Evolutionary conservation across 1,139 yeast genomes (phyloP), one percentile per base, ranked within the genome.

Genomic region (Kodamaea fungicola): DNA sequence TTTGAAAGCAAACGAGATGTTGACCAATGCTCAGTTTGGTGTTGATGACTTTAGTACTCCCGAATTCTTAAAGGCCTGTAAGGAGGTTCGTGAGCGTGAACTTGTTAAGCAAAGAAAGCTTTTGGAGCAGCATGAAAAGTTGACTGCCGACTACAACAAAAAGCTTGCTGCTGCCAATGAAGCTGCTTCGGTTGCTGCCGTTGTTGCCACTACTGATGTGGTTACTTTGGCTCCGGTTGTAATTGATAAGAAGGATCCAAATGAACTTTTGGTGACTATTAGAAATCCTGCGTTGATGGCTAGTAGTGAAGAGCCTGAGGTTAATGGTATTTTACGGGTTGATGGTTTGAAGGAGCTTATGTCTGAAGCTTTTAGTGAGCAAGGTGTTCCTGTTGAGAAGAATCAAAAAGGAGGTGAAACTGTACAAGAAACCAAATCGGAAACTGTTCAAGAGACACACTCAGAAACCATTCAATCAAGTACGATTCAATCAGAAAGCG

Each of bases 11-110:
- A 86, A 92, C 43, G 98, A 94, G 60, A 89, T 94, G 97, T 75
- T 79, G 54, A 95, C 97, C 7, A 90, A 92, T 63, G 96, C 96
- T 0, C 96, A 89, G 59, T 95, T 94, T 55, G 95, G 94, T 8
- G 76, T 92, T 37, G 98, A 94, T 51, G 99, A 94, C 45, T 81
- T 90, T 49, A 78, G 83, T 33, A 73, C 78, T 12, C 80, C 89
- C 1, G 87, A 79, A 37, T 83, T 92, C 45, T 58, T 83, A 31
- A 74, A 74, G 40, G 87, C 90, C 35, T 92, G 97, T 65, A 81
- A 76, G 45, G 84, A 78, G 25, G 70, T 90, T 56, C 75, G 85
- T 40, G 71, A 66, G 37, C 74, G 97, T 43, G 97, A 90, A 54
- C 53, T 71, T 31, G 61, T 63, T 31, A 74, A 81, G 46, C 80